These are phyloP conservation scores for Tympanopsis confertula DNA, from an alignment of 2,329 filamentous ascomycete genomes.

Conservation along the genomic window DNA sequence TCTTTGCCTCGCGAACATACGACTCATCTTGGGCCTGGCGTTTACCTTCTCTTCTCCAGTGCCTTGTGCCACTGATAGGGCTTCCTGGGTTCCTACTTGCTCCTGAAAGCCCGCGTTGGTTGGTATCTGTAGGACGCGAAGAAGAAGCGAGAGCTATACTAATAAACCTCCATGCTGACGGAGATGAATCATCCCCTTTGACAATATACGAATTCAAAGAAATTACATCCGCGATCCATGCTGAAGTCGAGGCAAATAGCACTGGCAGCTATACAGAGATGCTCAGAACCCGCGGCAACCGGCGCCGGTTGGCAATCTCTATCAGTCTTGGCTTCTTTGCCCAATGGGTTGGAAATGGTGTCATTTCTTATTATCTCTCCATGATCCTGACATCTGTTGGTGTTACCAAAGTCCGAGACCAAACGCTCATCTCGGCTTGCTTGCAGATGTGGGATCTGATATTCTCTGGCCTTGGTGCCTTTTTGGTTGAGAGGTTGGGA, in stretches of 20 bases:
- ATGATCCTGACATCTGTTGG: constrained; percentile 22
- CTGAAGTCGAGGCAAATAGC: constrained; percentile 4
- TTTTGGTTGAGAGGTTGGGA: constrained; percentile 25
- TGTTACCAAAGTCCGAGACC: constrained; percentile 16
- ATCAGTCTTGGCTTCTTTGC: constrained; percentile 9
- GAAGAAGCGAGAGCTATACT: constrained; percentile 10
- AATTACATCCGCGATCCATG: constrained; percentile 10
- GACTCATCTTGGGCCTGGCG: constrained; percentile 11
- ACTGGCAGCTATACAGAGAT: constrained; percentile 5
- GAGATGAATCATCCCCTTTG: constrained; percentile 7
- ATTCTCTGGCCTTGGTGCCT: constrained; percentile 20
- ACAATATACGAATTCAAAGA: constrained; percentile 13
- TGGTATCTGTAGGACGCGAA: constrained; percentile 9
- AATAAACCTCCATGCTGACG: constrained; percentile 9
- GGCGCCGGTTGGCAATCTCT: constrained; percentile 12
- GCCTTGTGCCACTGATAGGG: constrained; percentile 9
- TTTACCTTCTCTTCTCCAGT: constrained; percentile 10
- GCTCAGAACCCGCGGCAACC: constrained; percentile 8
- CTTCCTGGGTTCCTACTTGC: constrained; percentile 9
- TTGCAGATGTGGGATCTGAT: constrained; percentile 25
- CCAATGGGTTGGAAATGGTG: constrained; percentile 16
- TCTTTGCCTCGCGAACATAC: constrained; percentile 8
- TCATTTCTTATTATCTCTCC: constrained; percentile 21
- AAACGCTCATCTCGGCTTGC: constrained; percentile 18
- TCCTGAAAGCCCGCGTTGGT: constrained; percentile 11